phyloP scores from a whole-genome alignment of 2,329 filamentous ascomycete species.

The Volutella citrinella region DNA sequence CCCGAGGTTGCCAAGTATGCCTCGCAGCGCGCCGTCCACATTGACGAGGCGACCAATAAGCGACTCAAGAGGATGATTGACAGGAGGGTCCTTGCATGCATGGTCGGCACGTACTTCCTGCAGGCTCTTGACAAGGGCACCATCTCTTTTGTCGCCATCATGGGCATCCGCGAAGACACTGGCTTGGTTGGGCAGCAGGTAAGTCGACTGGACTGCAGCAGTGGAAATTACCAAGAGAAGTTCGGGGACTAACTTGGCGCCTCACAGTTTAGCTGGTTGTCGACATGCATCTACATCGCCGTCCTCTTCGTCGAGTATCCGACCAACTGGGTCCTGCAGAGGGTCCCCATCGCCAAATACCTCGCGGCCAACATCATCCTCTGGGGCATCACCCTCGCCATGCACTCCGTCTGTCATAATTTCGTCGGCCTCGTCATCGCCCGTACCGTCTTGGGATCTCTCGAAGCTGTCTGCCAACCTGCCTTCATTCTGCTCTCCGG shows the following conservation, averaged over 20 bases:
- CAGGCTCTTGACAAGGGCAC: conserved; percentile 67
- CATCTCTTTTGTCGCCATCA: conserved; percentile 59
- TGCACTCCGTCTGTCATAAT: conserved; percentile 57
- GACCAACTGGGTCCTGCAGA: conserved; percentile 55
- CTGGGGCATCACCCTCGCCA: conserved; percentile 59
- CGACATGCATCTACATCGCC: no score
- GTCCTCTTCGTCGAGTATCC: conserved; percentile 70
- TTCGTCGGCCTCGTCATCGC: conserved; percentile 58
- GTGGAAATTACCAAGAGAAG: no score
- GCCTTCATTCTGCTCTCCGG: conserved; percentile 62
- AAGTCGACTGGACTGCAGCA: no score
- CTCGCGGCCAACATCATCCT: conserved; percentile 59
- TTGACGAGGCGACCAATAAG: conserved; percentile 50
- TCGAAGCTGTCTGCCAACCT: conserved; percentile 67
- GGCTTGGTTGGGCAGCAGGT: conserved; percentile 25
- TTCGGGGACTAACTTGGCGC: no score
- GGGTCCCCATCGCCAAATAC: conserved; percentile 65
- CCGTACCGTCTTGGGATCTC: conserved; percentile 64
- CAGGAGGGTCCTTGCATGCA: conserved; percentile 61
- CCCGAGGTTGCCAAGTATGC: conserved; percentile 4
- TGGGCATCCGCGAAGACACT: conserved; percentile 52
- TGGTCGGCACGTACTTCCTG: conserved; percentile 70
- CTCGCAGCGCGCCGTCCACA: not conserved
- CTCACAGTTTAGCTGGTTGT: no score
- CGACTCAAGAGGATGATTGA: conserved; percentile 61